These are phyloP conservation scores for Acanthamoeba quina DNA, from an alignment of 208 protist genomes.

Conservation along the genomic window DNA sequence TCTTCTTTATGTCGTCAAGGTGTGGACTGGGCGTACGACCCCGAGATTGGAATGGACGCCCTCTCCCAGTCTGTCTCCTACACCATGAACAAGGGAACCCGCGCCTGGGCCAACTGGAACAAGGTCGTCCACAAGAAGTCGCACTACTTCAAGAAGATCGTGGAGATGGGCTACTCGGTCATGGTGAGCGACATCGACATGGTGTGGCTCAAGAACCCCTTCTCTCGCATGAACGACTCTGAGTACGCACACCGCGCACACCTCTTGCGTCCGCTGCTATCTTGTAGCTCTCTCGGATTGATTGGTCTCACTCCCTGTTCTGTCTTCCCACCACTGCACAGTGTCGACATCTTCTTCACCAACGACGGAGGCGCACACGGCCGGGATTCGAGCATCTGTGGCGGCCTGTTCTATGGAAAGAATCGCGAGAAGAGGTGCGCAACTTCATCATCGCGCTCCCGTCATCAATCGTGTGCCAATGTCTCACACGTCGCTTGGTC, in stretches of 20 bases:
- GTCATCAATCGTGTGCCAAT: too few relatives aligned
- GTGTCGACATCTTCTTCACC: constrained; percentile 31
- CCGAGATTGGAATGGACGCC: constrained; percentile 9
- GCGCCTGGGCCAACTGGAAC: background rate
- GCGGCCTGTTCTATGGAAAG: constrained; percentile 5
- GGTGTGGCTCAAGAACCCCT: constrained; percentile 25
- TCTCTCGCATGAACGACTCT: background rate
- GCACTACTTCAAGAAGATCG: constrained; percentile 14
- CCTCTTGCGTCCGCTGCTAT: background rate
- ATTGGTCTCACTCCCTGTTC: background rate
- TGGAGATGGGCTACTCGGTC: constrained; percentile 2
- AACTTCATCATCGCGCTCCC: background rate
- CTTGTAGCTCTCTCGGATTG: background rate
- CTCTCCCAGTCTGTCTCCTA: background rate
- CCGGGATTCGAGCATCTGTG: background rate
- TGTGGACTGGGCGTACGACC: constrained; percentile 28
- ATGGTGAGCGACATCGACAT: constrained; percentile 53
- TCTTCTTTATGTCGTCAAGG: background rate
- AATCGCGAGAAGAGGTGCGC: background rate
- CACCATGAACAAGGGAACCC: background rate
- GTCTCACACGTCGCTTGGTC: background rate
- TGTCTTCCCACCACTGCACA: background rate
- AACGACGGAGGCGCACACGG: background rate
- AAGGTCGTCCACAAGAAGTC: constrained; percentile 35
- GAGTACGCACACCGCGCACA: background rate